Base-by-base conservation (phyloP, 768 basidiomycete genomes). In the Boletellus emodensis region DNA sequence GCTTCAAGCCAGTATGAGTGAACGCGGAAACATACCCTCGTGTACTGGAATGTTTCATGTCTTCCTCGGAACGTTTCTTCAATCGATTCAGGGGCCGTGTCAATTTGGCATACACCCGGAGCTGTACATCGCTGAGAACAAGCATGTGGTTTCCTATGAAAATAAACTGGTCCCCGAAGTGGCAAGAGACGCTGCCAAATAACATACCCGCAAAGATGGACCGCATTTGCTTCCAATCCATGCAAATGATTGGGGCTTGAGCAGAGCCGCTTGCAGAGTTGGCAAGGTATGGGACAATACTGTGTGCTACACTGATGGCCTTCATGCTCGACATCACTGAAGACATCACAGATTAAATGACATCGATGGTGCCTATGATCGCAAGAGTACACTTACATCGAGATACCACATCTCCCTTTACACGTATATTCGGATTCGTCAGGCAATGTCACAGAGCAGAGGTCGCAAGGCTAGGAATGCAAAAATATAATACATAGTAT, bases 41-140 rank as follows among this genome's bases (percentile, higher is more conserved):
- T 84, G 49, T 81, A 85, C 54, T 80, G 75, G 63, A 82, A 84
- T 3, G 73, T 79, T 55, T 82, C 78, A 36, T 83, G 77, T 50
- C 68, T 70, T 2, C 84, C 84, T 0, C 72, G 77, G 52, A 84
- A 85, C 0, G 80, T 83, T 7, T 75, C 80, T 52, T 83, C 77
- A 15, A 85, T 75, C 0, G 80, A 77, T 48, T 78, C 74, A 0
- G 83, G 83, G 0, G 73, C 61, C 0, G 76, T 78, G 38, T 81
- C 75, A 11, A 84, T 82, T 45, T 82, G 71, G 51, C 83, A 84
- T 20, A 76, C 76, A 3, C 84, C 83, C 2, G 49, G 46, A 0
- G 71, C 71, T n/a, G 63, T 53, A 51, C 83, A 84, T 11, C 69
- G 50, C 1, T 68, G 63, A 5, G 61, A 46, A 53, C 82, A 84